Percentiles rank a stretch among this genome's conserved stretches.
Conservation (phyloP, 2,329 filamentous ascomycete species). For the Drechslerella coelobrocha region DNA sequence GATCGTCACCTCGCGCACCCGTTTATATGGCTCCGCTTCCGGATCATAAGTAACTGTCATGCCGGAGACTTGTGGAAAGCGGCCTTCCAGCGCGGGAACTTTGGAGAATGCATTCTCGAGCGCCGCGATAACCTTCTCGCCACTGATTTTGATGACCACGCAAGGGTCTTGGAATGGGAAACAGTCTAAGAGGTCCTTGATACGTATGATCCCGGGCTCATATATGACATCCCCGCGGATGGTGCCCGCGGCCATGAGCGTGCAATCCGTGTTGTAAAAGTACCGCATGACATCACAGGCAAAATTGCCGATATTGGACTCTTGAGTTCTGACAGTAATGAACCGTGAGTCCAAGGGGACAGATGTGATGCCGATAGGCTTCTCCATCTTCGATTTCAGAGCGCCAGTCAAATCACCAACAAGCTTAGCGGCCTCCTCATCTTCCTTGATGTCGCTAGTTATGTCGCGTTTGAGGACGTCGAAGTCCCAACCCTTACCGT, state of each 20-base stretch:
- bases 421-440: constrained; percentile 67
- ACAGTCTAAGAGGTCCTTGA: constrained; percentile 85
- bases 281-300: constrained; percentile 89
- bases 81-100: constrained; percentile 80
- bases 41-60: constrained; percentile 22
- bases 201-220: constrained; percentile 74
- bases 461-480: constrained; percentile 78
- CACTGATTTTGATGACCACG: constrained; percentile 75
- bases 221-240: constrained; percentile 90
- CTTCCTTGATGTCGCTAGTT: constrained; percentile 61
- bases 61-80: constrained; percentile 20
- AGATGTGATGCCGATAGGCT: constrained; percentile 81
- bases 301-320: constrained; percentile 89
- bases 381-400: constrained; percentile 77
- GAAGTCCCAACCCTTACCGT: constrained; percentile 72
- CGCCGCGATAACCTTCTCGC: constrained; percentile 76
- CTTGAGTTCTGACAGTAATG: constrained; percentile 75
- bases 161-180: constrained; percentile 93
- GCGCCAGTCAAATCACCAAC: constrained; percentile 74
- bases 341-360: constrained; percentile 85
- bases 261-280: constrained; percentile 80
- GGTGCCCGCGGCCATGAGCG: constrained; percentile 83
- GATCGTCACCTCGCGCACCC: constrained; percentile 54
- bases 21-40: constrained; percentile 51
- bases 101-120: constrained; percentile 82